These are phyloP conservation scores for Globisporangium sylvaticum DNA, from an alignment of 352 stramenopile species.

Conservation along the genomic window DNA sequence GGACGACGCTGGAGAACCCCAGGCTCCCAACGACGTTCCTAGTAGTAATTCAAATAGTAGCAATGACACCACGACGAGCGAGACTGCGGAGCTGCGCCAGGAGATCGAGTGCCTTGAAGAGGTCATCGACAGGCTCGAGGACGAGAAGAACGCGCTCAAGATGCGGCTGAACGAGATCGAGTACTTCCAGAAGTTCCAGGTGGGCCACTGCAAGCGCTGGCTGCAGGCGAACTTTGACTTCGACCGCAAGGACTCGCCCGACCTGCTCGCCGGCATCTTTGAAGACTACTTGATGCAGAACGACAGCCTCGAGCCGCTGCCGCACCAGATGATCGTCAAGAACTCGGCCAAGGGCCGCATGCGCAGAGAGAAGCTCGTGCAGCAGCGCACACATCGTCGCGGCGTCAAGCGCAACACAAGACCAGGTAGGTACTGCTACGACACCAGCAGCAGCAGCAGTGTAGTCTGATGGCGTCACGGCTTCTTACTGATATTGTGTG, in stretches of 20 bases:
- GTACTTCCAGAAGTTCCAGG: slow-evolving; percentile 34
- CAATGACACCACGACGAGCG: background rate
- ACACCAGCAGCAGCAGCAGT: background rate
- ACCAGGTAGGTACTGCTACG: slow-evolving; percentile 3
- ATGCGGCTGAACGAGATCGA: slow-evolving; percentile 41
- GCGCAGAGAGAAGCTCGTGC: slow-evolving; percentile 29
- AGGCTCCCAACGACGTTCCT: background rate
- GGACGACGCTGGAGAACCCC: background rate
- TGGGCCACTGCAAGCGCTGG: slow-evolving; percentile 47
- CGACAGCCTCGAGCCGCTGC: slow-evolving; percentile 36
- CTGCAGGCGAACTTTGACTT: slow-evolving; percentile 51
- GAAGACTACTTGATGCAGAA: slow-evolving; percentile 54
- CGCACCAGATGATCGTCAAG: slow-evolving; percentile 51
- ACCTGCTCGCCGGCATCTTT: slow-evolving; percentile 42
- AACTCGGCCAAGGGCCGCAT: slow-evolving; percentile 34
- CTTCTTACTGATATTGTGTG: background rate
- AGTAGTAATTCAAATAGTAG: background rate
- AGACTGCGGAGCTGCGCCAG: slow-evolving; percentile 24
- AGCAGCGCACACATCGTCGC: slow-evolving; percentile 22
- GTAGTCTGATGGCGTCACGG: background rate
- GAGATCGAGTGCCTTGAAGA: slow-evolving; percentile 42
- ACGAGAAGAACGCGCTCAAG: slow-evolving; percentile 46
- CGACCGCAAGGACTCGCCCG: slow-evolving; percentile 47
- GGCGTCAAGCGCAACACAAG: slow-evolving; percentile 22
- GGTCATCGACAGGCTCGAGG: slow-evolving; percentile 34